Evolutionary conservation across 371 early-diverging fungal species (phyloP).

Genomic region (Mucor circinelloides): DNA sequence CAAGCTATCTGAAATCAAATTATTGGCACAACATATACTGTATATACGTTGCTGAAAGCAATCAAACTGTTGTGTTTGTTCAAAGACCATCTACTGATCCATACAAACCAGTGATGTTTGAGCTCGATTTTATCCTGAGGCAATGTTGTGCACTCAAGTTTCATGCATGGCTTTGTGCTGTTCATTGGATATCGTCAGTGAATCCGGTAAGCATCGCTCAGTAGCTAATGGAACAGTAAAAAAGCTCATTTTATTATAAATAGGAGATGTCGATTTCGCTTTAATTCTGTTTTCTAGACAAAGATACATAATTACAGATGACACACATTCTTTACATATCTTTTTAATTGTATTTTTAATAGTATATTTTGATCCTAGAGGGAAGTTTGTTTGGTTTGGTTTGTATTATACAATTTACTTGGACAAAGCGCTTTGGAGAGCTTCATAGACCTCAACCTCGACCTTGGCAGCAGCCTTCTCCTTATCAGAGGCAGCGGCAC

Average conservation of each 20-base stretch:
- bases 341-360: conserved; percentile 6
- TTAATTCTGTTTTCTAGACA: conserved; percentile 2
- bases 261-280: neutral
- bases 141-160: neutral
- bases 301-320: neutral
- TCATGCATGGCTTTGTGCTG: neutral
- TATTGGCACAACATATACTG: too few species aligned
- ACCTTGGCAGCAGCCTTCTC: conserved; percentile 88
- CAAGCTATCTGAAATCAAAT: too few species aligned
- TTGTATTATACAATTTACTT: conserved; percentile 38
- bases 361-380: neutral
- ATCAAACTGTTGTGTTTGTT: too few species aligned
- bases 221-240: neutral
- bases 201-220: neutral
- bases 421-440: conserved; percentile 69
- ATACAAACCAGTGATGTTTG: neutral
- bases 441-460: conserved; percentile 90
- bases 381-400: neutral
- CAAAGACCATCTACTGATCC: too few species aligned
- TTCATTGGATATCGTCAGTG: neutral
- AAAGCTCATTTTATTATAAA: neutral
- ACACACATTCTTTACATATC: conserved; percentile 2
- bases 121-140: neutral
- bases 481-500: conserved; percentile 69
- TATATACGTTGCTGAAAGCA: too few species aligned